Percentiles rank a stretch among this genome's conserved stretches.
phyloP scores from a whole-genome alignment of 108 stramenopile genomes.

The Epithemia pelagica region DNA sequence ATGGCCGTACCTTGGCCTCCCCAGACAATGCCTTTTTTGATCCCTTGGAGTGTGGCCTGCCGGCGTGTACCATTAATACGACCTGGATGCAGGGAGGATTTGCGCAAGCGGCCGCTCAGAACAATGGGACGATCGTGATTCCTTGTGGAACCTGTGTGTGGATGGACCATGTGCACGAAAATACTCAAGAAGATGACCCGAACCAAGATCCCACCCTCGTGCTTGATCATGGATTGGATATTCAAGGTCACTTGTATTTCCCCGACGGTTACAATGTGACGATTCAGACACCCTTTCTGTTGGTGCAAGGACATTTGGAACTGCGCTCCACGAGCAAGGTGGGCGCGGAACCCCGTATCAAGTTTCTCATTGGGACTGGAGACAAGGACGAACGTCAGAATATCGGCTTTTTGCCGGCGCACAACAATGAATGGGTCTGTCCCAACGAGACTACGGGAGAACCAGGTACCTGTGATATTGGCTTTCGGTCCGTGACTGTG shows the following conservation, averaged over 20 bases:
- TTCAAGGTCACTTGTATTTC: slow-evolving; percentile 2
- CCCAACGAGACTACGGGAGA: not conserved
- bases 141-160: slow-evolving; percentile 3
- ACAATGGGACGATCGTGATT: not conserved
- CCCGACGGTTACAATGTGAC: slow-evolving; percentile 1
- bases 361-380: slow-evolving; percentile 16
- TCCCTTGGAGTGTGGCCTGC: not conserved
- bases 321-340: slow-evolving; percentile 37
- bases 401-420: slow-evolving; percentile 17
- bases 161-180: slow-evolving; percentile 1
- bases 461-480: slow-evolving; percentile 35
- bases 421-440: slow-evolving; percentile 1
- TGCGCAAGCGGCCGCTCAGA: not conserved
- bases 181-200: not conserved
- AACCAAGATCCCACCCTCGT: not conserved
- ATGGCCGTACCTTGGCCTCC: not conserved
- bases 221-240: not conserved
- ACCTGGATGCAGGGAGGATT: not conserved
- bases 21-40: not conserved
- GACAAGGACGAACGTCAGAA: slow-evolving; percentile 8
- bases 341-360: slow-evolving; percentile 32
- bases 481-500: slow-evolving; percentile 55
- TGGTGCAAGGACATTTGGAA: slow-evolving; percentile 60
- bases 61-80: not conserved
- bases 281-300: slow-evolving; percentile 44